Base-by-base conservation (phyloP, 2,329 filamentous ascomycete genomes). In the Pseudogymnoascus sp. region DNA sequence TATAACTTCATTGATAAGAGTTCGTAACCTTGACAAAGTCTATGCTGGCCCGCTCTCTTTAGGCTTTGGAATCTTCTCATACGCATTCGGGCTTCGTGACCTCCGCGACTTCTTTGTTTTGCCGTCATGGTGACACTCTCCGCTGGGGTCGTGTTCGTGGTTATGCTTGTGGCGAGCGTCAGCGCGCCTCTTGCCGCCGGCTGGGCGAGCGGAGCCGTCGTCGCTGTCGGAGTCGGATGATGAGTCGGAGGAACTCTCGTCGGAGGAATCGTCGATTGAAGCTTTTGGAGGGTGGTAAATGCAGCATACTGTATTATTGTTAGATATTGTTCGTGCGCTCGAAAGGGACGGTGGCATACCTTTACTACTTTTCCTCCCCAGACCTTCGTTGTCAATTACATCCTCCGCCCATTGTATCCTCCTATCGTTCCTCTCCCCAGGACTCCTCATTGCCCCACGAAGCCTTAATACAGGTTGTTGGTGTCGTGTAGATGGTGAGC, bases 311-410 rank as follows among this genome's bases (percentile, higher is more conserved):
- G 65, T 64, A 36, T 39, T 8, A 5, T 60, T 38, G 38, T 55
- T 58, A 62, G 36, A 14, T 33, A 28, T 39, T 42, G 25, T 33
- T 58, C 25, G 36, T 41, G 41, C 41, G 14, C 12, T 12, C 22
- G 22, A 14, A 9, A n/a, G 16, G 4, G 28, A 16, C n/a, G 2
- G 41, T 14, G 22, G 69, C 75, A 35, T 75, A 93, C 91, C 90
- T 84, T 99, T 99, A 16, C 91, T 96, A 67, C 86, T 93, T 78
- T 97, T 99, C 76, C 90, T 90, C 6, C 92, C 92, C 74, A 97
- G 82, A 3, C 91, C 91, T 76, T 99, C 94, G 72, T 99, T 99
- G 76, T 99, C 92, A 2, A 99, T 81, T 5, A 97, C 92, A 71
- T 91, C 89, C 71, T 94, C 90, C 5, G 91, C 91, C 94, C 94